phyloP scores from a whole-genome alignment of 805 yeast genomes.

The Wickerhamomyces kurtzmanii region DNA sequence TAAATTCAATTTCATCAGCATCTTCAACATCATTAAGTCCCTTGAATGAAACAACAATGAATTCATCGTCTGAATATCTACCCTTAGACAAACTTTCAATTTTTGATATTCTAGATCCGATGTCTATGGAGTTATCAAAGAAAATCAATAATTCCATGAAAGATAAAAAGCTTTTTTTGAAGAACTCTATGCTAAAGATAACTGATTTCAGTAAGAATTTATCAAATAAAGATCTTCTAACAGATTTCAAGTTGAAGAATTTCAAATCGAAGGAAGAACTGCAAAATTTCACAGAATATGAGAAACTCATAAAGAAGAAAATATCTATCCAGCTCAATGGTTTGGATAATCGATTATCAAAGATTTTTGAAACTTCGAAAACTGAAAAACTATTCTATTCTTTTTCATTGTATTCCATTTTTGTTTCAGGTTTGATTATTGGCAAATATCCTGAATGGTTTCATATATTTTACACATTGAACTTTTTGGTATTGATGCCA shows the following conservation, averaged over 20 bases:
- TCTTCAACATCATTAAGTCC: too few relatives aligned
- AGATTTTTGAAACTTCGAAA: slow-evolving; percentile 30
- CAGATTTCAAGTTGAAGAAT: slow-evolving; percentile 4
- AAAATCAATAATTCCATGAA: slow-evolving; percentile 14
- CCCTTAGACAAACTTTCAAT: slow-evolving; percentile 17
- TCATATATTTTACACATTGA: slow-evolving; percentile 62
- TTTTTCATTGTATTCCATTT: slow-evolving; percentile 55
- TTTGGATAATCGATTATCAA: slow-evolving; percentile 25
- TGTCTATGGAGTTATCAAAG: slow-evolving; percentile 15
- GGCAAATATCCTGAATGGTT: slow-evolving; percentile 73
- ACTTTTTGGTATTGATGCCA: slow-evolving; percentile 65
- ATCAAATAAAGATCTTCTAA: background rate
- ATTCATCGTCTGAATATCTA: slow-evolving; percentile 9
- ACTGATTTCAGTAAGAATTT: slow-evolving; percentile 11
- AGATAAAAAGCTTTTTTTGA: too few relatives aligned
- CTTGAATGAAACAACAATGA: slow-evolving; percentile 4
- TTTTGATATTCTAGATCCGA: slow-evolving; percentile 19
- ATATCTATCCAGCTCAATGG: slow-evolving; percentile 22
- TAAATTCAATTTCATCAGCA: background rate
- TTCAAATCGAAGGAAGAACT: slow-evolving; percentile 9
- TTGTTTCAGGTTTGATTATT: slow-evolving; percentile 63
- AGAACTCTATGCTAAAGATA: slow-evolving; percentile 10
- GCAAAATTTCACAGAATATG: slow-evolving; percentile 13
- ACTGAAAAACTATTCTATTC: slow-evolving; percentile 81
- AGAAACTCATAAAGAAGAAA: slow-evolving; percentile 12